phyloP scores from a whole-genome alignment of 2,329 filamentous ascomycete species.

The Neonectria coccinea region DNA sequence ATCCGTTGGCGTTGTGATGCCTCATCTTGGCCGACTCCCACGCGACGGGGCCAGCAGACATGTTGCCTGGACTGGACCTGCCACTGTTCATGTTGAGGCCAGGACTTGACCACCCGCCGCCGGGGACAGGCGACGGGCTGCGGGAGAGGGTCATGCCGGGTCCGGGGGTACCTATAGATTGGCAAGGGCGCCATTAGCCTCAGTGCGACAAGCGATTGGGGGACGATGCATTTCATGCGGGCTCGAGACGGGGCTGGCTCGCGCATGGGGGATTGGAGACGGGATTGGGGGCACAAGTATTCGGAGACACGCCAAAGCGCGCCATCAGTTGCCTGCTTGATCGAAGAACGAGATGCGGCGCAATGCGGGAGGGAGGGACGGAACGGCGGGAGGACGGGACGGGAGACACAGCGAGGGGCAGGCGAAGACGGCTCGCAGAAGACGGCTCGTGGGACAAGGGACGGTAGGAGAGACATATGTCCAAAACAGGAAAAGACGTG shows the following conservation, averaged over 20 bases:
- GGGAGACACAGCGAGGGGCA: slow-evolving; percentile 19
- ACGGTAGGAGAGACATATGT: slow-evolving; percentile 20
- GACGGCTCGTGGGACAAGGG: slow-evolving; percentile 21
- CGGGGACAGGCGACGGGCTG: slow-evolving; percentile 85
- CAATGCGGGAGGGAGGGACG: slow-evolving; percentile 18
- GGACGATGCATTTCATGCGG: slow-evolving; percentile 29
- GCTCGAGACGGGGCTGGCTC: slow-evolving; percentile 19
- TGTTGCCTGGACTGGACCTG: slow-evolving; percentile 72
- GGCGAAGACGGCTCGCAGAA: slow-evolving; percentile 20
- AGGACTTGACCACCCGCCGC: slow-evolving; percentile 90
- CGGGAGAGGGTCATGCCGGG: slow-evolving; percentile 84
- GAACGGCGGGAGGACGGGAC: not conserved
- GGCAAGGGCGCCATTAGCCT: slow-evolving; percentile 45
- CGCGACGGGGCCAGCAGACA: slow-evolving; percentile 70
- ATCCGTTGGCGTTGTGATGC: slow-evolving; percentile 78
- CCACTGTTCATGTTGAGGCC: slow-evolving; percentile 80
- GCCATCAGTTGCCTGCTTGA: slow-evolving; percentile 22
- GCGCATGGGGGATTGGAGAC: slow-evolving; percentile 12
- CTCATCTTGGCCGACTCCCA: slow-evolving; percentile 88
- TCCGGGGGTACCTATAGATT: slow-evolving; percentile 64
- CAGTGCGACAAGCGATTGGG: slow-evolving; percentile 29
- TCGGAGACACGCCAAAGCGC: slow-evolving; percentile 1
- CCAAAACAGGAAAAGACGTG: slow-evolving; percentile 30
- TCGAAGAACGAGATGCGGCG: slow-evolving; percentile 17
- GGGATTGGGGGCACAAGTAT: slow-evolving; percentile 8